Evolutionary conservation across 768 basidiomycete genomes (phyloP), one percentile per base, ranked within the genome.

Genomic region (Thelephora ganbajun): DNA sequence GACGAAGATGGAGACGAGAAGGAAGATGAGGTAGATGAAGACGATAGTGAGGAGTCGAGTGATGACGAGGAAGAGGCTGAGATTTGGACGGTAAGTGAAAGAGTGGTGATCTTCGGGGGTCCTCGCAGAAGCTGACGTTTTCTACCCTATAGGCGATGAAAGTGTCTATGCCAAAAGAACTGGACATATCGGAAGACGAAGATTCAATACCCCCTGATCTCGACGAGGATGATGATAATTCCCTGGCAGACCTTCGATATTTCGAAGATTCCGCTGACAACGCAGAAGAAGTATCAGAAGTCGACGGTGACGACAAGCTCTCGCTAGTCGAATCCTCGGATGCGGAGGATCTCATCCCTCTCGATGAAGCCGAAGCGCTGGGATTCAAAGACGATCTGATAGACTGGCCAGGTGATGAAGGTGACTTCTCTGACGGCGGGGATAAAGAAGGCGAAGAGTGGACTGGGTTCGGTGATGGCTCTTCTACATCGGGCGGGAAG

Each of bases 21-120:
- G 2, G 60, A 66, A 18, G 60, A 58, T 2, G 67, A 63, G 0
- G 62, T 56, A 0, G 66, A 57, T 0, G 61, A 36, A 5, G 62
- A 61, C 9, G 58, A 59, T 30, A 56, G 45, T 6, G 55, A 45
- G 14, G 56, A 53, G 1, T 52, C 50, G 9, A 55, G 55, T n/a
- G 59, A 59, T 47, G 75, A 73, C 41, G 53, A 60, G 1, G 76
- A 76, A 11, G 84, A 87, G 56, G 79, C 66, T 14, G 86, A 85
- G 56, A 75, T 94, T 14, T 97, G 92, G 92, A 90, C 85, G 80
- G 92, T 91, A 53, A 50, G 66, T 53, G 7, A 3, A 36, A 35
- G n/a, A n/a, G n/a, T n/a, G n/a, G n/a, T n/a, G n/a, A n/a, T n/a
- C 9, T 16, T 20, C 39, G 44, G n/a, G 7, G 26, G 19, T 18